A percentile compares a stretch with the other conserved stretches of the same genome.
These are phyloP conservation scores for Aquilaria sinensis DNA, from an alignment of 345 rosid species.

Conservation along the genomic window DNA sequence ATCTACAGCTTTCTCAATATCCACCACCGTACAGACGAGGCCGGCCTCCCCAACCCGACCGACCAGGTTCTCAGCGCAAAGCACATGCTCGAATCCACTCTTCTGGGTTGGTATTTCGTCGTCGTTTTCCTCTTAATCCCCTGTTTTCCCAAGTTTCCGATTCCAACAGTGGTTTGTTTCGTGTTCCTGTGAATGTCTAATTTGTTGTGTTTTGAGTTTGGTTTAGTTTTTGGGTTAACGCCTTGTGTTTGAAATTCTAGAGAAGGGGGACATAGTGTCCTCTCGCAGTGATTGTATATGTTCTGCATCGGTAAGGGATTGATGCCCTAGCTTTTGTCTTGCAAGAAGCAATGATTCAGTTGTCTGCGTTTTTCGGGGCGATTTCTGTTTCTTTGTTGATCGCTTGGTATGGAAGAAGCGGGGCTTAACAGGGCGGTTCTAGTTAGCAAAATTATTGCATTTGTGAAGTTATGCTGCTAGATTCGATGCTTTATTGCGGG, in stretches of 20 bases:
- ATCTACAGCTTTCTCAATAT: slow-evolving; percentile 50
- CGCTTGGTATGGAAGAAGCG: too few relatives aligned
- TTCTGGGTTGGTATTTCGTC: slow-evolving; percentile 47
- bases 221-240: neutral
- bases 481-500: too few relatives aligned
- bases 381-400: too few relatives aligned
- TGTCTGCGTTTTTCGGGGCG: too few relatives aligned
- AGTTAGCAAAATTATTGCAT: too few relatives aligned
- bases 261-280: neutral
- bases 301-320: too few relatives aligned
- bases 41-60: slow-evolving; percentile 60
- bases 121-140: neutral
- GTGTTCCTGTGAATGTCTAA: neutral
- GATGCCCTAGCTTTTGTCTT: too few relatives aligned
- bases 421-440: too few relatives aligned
- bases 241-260: neutral
- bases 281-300: too few relatives aligned
- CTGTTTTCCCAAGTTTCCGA: neutral
- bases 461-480: too few relatives aligned
- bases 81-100: slow-evolving; percentile 80
- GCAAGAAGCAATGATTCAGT: too few relatives aligned
- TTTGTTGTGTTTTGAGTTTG: neutral
- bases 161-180: neutral
- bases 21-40: slow-evolving; percentile 46
- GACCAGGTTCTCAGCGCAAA: slow-evolving; percentile 72